phyloP scores from a whole-genome alignment of 2,329 filamentous ascomycete species.

The Penicillium sp. region DNA sequence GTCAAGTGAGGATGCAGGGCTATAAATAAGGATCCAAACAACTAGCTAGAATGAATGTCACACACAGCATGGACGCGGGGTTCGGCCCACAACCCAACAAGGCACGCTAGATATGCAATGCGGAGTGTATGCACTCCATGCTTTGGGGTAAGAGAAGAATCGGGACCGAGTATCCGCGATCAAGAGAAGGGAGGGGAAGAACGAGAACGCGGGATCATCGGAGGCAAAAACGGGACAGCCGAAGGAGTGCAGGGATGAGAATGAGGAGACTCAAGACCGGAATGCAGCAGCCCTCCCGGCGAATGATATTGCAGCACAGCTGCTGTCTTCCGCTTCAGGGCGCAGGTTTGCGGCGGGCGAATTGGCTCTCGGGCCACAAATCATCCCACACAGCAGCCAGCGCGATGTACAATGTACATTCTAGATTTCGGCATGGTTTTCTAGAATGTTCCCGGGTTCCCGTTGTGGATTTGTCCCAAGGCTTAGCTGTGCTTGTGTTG shows the following conservation, averaged over 20 bases:
- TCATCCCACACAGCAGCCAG: not conserved
- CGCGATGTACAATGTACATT: not conserved
- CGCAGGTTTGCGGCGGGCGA: not conserved
- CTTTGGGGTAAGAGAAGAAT: not conserved
- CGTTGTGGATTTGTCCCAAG: slow-evolving; percentile 4
- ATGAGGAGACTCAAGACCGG: not conserved
- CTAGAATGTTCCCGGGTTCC: slow-evolving; percentile 23
- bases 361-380: not conserved
- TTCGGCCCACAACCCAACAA: not conserved
- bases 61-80: not conserved
- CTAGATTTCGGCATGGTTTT: not conserved
- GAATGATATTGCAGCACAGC: not conserved
- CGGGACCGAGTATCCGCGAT: not conserved
- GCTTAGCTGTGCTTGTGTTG: not conserved
- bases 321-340: not conserved
- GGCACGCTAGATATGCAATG: not conserved
- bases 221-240: not conserved
- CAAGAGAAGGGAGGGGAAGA: not conserved
- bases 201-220: slow-evolving; percentile 13
- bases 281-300: not conserved
- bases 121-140: not conserved
- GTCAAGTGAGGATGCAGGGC: not conserved
- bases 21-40: not conserved
- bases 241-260: slow-evolving; percentile 1
- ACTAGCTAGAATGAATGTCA: not conserved